These are phyloP conservation scores for Byssochlamys sp. DNA, from an alignment of 2,329 filamentous ascomycete genomes.

Conservation along the genomic window DNA sequence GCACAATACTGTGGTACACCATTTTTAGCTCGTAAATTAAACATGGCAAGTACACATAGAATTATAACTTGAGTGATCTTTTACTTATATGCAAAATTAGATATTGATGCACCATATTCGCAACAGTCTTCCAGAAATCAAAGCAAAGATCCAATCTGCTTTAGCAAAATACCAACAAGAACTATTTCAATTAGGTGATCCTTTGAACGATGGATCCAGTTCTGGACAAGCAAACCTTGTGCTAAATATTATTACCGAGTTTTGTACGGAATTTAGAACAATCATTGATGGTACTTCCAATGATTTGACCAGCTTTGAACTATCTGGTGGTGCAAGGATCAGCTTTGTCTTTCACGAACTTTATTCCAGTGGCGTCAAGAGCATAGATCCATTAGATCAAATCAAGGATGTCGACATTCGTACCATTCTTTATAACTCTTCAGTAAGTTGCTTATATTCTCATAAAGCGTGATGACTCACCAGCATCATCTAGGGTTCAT, in stretches of 20 bases:
- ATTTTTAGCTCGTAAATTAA: conserved; percentile 90
- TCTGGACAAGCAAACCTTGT: conserved; percentile 96
- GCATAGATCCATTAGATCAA: conserved; percentile 90
- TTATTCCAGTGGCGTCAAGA: conserved; percentile 94
- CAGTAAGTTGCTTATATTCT: no score
- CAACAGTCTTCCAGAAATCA: conserved; percentile 96
- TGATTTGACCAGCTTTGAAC: conserved; percentile 83
- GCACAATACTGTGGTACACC: conserved; percentile 96
- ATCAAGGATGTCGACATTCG: conserved; percentile 97
- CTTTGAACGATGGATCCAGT: no score
- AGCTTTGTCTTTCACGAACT: conserved; percentile 99
- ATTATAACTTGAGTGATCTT: no score
- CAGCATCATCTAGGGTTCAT: no score
- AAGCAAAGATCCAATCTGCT: conserved; percentile 83
- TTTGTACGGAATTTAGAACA: conserved; percentile 93
- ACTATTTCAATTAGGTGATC: conserved; percentile 74
- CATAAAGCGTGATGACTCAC: no score
- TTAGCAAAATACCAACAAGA: conserved; percentile 84
- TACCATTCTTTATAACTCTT: conserved; percentile 95
- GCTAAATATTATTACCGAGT: conserved; percentile 97
- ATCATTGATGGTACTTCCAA: conserved; percentile 94
- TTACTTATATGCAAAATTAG: conserved; percentile 21
- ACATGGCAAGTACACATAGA: conserved; percentile 56
- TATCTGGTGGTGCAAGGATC: conserved; percentile 94
- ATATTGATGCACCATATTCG: conserved; percentile 99